Base-by-base conservation (phyloP, 2,329 filamentous ascomycete species). In the Myriangium duriaei region DNA sequence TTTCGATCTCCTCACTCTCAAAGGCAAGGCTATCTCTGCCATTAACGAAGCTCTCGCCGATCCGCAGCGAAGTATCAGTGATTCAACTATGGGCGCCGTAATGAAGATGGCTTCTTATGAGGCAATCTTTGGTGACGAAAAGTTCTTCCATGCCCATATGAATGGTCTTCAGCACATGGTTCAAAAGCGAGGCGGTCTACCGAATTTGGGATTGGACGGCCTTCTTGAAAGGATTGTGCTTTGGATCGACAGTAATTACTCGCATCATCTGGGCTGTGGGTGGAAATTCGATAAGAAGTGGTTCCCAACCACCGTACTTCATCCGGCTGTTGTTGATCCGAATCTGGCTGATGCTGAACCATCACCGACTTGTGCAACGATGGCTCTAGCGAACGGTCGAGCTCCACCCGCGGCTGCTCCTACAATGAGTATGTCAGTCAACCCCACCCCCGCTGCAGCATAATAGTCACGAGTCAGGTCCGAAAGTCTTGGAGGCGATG, bases 81-180 rank as follows among this genome's bases (percentile, higher is more conserved):
- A 69, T 45, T 58, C 58, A 10, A 42, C 67, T 16, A 58, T 69
- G 37, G 62, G 60, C 6, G 65, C 65, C 3, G 63, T 67, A 3
- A 63, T 63, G 16, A 65, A 68, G 43, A 66, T 71, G 65, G 67
- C 65, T 9, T 64, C 61, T 42, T 71, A 66, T 46, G 67, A 71
- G 45, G 64, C 65, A 11, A 62, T 68, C 42, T 67, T 63, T 44
- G 67, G 67, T 13, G 54, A 58, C n/a, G 46, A 56, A 15, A 48
- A 53, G 3, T 53, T 57, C 11, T 69, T 64, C 41, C 51, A 57
- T 34, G 57, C 61, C 2, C 67, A 71, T 51, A 69, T 70, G 66
- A 51, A 53, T 2, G 65, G 61, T 3, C 51, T 69, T 14, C 42
- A 48, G 19, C 51, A 55, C n/a, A 63, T 67, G 51, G 51, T 71